phyloP scores from a whole-genome alignment of 352 stramenopile genomes.

The Globisporangium middletonii region DNA sequence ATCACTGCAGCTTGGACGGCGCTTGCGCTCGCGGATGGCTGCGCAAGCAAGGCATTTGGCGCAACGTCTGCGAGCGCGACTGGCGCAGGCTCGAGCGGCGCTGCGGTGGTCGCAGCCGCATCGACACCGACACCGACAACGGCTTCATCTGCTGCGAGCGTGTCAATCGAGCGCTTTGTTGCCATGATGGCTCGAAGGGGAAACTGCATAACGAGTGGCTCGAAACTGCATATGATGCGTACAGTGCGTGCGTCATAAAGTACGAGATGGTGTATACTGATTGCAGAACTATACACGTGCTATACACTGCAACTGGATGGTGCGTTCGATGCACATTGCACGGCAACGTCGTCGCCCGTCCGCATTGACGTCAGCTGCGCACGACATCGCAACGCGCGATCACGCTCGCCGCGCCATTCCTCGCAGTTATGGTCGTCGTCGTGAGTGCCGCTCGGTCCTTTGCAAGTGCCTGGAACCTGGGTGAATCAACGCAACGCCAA shows the following conservation, averaged over 20 bases:
- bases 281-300: too few species aligned
- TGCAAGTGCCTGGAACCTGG: too few species aligned
- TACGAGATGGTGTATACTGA: too few species aligned
- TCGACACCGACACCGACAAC: not conserved
- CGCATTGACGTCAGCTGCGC: too few species aligned
- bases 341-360: too few species aligned
- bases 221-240: not conserved
- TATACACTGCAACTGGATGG: too few species aligned
- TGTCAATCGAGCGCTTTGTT: not conserved
- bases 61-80: not conserved
- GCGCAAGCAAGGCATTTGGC: not conserved
- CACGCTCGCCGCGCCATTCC: too few species aligned
- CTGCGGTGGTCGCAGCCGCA: not conserved
- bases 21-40: not conserved
- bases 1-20: not conserved
- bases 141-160: not conserved
- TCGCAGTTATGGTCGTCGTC: too few species aligned
- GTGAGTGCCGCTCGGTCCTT: too few species aligned
- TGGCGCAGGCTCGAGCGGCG: not conserved
- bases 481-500: too few species aligned
- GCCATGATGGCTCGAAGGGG: not conserved
- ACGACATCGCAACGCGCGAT: too few species aligned
- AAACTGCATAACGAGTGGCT: not conserved
- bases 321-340: too few species aligned
- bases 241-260: not conserved